Evolutionary conservation across 805 yeast species (phyloP).

Genomic region (Debaryomyces hansenii): DNA sequence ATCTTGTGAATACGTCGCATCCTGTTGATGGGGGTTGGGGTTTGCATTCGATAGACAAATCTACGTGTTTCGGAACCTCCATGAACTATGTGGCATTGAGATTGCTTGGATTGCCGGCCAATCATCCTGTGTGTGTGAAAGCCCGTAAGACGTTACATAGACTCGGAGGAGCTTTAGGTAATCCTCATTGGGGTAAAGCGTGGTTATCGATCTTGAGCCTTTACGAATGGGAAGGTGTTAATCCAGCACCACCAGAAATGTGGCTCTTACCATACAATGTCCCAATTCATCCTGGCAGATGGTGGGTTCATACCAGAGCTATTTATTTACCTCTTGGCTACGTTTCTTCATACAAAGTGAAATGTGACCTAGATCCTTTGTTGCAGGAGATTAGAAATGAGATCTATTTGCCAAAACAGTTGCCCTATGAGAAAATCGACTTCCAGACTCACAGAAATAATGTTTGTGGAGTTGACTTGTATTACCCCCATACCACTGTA

Average conservation of each 20-base stretch:
- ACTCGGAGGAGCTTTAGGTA: conserved; percentile 86
- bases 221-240: conserved; percentile 94
- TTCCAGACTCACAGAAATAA: conserved; percentile 73
- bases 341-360: conserved; percentile 54
- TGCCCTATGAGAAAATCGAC: conserved; percentile 64
- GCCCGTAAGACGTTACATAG: conserved; percentile 70
- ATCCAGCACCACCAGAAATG: conserved; percentile 96
- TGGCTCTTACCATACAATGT: conserved; percentile 81
- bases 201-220: conserved; percentile 81
- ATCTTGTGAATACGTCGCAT: conserved; percentile 87
- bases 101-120: conserved; percentile 68
- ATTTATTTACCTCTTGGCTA: conserved; percentile 88
- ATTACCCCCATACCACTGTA: conserved; percentile 82
- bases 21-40: conserved; percentile 99
- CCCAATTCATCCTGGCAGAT: conserved; percentile 90
- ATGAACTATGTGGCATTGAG: conserved; percentile 83
- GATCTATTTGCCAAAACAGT: conserved; percentile 53
- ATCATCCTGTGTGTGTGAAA: conserved; percentile 73
- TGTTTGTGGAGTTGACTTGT: conserved; percentile 89
- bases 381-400: conserved; percentile 69
- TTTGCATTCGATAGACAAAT: conserved; percentile 84
- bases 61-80: conserved; percentile 93
- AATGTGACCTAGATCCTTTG: conserved; percentile 64
- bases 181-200: conserved; percentile 97
- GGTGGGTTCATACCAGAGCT: conserved; percentile 99